These are phyloP conservation scores for Phragmites australis DNA, from an alignment of 176 grass and related monocot genomes.

Conservation along the genomic window DNA sequence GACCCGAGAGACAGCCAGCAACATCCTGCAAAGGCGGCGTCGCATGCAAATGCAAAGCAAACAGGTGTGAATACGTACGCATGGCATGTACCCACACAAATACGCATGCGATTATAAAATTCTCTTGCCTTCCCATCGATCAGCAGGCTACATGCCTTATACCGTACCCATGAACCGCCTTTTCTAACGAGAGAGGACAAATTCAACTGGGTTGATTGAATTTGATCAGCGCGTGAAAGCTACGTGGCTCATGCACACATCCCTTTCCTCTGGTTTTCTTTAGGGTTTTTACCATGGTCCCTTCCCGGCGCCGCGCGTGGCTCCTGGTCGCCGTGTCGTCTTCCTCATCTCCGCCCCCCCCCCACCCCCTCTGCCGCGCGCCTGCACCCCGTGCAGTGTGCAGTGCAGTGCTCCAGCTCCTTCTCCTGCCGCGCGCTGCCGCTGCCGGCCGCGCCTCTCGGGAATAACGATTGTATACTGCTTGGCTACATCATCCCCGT, in stretches of 20 bases:
- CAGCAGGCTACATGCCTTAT: no score
- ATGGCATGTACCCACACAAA: background rate
- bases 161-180: background rate
- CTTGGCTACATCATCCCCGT: constrained; percentile 3
- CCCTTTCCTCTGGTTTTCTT: constrained; percentile 31
- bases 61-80: background rate
- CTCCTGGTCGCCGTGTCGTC: constrained; percentile 16
- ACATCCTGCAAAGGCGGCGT: background rate
- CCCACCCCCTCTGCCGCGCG: constrained; percentile 20
- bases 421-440: background rate
- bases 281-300: constrained; percentile 23
- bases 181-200: background rate
- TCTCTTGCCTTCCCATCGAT: background rate
- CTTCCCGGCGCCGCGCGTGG: background rate
- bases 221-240: constrained; percentile 26
- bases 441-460: constrained; percentile 27
- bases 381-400: background rate
- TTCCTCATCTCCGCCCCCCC: background rate
- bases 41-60: constrained; percentile 21
- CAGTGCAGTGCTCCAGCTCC: constrained; percentile 19
- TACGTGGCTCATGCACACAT: constrained; percentile 31
- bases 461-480: constrained; percentile 44
- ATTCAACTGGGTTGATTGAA: background rate
- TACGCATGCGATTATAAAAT: constrained; percentile 21
- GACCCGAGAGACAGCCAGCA: no score